A percentile compares a stretch with the other conserved stretches of the same genome.
Conservation (phyloP, 1,139 yeast species). For the Nadsonia commutata region DNA sequence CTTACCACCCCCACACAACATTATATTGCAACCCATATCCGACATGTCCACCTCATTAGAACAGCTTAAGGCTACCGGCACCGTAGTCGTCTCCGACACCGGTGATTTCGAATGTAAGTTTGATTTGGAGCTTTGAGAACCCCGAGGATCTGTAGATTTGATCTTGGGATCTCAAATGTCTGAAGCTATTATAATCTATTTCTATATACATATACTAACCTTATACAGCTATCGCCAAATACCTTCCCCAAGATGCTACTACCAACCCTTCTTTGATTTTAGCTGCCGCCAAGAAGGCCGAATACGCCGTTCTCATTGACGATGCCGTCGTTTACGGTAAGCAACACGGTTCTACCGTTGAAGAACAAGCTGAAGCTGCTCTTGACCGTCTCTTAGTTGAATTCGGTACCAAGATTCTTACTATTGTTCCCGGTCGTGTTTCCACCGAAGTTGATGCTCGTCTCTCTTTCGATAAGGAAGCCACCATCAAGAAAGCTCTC, state of each 20-base stretch:
- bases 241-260: slow-evolving; percentile 98
- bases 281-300: slow-evolving; percentile 87
- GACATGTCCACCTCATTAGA: slow-evolving; percentile 41
- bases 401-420: slow-evolving; percentile 86
- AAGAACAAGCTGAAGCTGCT: slow-evolving; percentile 59
- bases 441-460: slow-evolving; percentile 99
- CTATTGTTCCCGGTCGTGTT: slow-evolving; percentile 97
- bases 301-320: slow-evolving; percentile 81
- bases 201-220: no score
- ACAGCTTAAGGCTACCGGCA: slow-evolving; percentile 88
- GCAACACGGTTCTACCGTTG: slow-evolving; percentile 32
- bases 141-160: no score
- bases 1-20: not conserved
- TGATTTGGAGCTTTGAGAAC: no score
- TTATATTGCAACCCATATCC: not conserved
- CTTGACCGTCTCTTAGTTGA: slow-evolving; percentile 88
- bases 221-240: slow-evolving; percentile 63
- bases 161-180: no score
- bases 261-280: slow-evolving; percentile 96
- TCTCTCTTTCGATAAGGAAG: slow-evolving; percentile 87
- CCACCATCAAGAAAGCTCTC: slow-evolving; percentile 81
- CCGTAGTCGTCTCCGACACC: slow-evolving; percentile 93
- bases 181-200: no score
- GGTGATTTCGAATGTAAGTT: slow-evolving; percentile 80
- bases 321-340: slow-evolving; percentile 82